A percentile compares a stretch with the other conserved stretches of the same genome.
Conservation (phyloP, 257 asterid genomes). For the Fraxinus cuspidata region DNA sequence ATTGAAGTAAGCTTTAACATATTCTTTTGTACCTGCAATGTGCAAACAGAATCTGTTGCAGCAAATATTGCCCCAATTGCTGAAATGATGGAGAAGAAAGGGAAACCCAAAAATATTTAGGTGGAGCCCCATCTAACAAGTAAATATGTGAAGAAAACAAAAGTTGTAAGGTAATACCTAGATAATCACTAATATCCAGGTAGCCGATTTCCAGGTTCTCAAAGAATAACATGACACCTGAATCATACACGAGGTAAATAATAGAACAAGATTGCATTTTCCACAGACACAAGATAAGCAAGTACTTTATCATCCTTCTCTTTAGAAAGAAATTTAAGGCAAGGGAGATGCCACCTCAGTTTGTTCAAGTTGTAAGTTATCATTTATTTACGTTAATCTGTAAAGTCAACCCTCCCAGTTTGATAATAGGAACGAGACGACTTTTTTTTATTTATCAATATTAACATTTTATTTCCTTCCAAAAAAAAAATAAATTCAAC, state of each 20-base stretch:
- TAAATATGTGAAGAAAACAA: background rate
- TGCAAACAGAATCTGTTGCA: conserved; percentile 58
- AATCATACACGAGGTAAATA: background rate
- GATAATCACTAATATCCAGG: conserved; percentile 47
- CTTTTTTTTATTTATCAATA: no score
- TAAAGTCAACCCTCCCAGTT: background rate
- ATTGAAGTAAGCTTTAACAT: background rate
- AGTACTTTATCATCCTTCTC: background rate
- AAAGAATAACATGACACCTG: conserved; percentile 36
- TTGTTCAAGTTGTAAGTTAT: background rate
- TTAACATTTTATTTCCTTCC: background rate
- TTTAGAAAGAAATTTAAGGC: background rate
- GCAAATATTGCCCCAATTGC: conserved; percentile 54
- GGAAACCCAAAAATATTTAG: conserved; percentile 6
- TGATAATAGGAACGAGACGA: background rate
- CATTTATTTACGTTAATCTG: background rate
- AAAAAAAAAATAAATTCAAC: background rate
- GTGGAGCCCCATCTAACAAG: background rate
- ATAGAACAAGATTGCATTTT: background rate
- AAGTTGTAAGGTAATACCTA: conserved; percentile 34
- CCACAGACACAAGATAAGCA: background rate
- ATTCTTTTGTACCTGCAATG: conserved; percentile 41
- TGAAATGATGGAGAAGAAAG: background rate
- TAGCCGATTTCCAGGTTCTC: conserved; percentile 30
- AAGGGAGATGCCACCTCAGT: background rate